Evolutionary conservation across 2,329 filamentous ascomycete species (phyloP).

Genomic region (Hypoxylon rubiginosum): DNA sequence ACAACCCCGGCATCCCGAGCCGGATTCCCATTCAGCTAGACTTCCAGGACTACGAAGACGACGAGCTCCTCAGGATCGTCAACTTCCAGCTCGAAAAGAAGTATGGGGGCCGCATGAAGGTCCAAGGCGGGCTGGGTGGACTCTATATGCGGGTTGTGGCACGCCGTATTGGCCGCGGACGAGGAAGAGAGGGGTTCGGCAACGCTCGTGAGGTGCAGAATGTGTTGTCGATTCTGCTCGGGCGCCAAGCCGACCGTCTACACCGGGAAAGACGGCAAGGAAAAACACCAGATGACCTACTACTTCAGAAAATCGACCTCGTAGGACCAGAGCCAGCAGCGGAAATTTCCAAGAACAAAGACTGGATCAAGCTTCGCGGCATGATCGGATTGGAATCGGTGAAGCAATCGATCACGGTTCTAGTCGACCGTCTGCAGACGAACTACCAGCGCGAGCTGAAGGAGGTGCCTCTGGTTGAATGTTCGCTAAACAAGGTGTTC

Average conservation of each 20-base stretch:
- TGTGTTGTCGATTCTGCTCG: constrained; percentile 63
- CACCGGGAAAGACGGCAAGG: constrained; percentile 59
- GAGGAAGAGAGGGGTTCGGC: constrained; percentile 77
- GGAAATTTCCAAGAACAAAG: constrained; percentile 36
- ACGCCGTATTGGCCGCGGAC: constrained; percentile 71
- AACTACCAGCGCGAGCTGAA: constrained; percentile 49
- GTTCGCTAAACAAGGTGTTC: constrained; percentile 49
- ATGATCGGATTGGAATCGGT: constrained; percentile 47
- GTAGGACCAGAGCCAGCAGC: constrained; percentile 65
- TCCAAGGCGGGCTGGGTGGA: constrained; percentile 55
- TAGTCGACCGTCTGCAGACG: constrained; percentile 54
- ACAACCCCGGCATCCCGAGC: constrained; percentile 78
- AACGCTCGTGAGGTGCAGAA: constrained; percentile 76
- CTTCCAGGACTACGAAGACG: constrained; percentile 77
- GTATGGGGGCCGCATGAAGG: constrained; percentile 55
- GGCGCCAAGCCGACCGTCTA: constrained; percentile 71
- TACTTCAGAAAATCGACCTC: constrained; percentile 75
- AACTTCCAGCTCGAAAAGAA: constrained; percentile 65
- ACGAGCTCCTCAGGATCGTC: constrained; percentile 74
- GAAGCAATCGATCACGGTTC: constrained; percentile 54
- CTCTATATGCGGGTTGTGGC: constrained; percentile 73
- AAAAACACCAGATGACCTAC: constrained; percentile 65
- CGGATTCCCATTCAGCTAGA: constrained; percentile 75
- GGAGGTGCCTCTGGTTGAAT: constrained; percentile 45
- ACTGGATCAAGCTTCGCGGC: constrained; percentile 51